Evolutionary conservation across 2,329 filamentous ascomycete genomes (phyloP).

Genomic region (Aureobasidium vineae): DNA sequence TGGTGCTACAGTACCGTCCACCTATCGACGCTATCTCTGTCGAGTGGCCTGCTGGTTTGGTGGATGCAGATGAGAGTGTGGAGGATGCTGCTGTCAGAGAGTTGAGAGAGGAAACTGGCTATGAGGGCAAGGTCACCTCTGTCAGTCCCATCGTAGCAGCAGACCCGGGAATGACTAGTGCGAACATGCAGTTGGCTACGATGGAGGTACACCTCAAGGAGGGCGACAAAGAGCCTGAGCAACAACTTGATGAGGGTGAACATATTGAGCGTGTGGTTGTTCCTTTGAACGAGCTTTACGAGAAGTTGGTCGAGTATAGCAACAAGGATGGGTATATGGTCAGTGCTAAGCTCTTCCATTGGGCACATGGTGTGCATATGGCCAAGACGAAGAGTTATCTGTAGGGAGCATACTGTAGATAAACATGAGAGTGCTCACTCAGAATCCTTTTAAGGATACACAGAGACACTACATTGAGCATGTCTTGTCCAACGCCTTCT

Average conservation of each 20-base stretch:
- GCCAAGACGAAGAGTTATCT: conserved; percentile 24
- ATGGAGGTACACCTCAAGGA: conserved; percentile 56
- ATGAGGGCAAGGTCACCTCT: conserved; percentile 54
- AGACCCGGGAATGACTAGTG: conserved; percentile 50
- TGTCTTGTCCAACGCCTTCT: no score
- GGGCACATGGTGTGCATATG: conserved; percentile 57
- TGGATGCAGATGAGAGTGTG: conserved; percentile 57
- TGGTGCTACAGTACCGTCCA: conserved; percentile 60
- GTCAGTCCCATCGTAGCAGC: conserved; percentile 61
- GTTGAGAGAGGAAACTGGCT: conserved; percentile 63
- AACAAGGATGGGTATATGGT: conserved; percentile 53
- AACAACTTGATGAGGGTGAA: conserved; percentile 60
- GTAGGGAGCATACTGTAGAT: background rate
- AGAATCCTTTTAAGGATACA: no score
- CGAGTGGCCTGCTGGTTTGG: conserved; percentile 59
- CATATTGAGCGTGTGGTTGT: conserved; percentile 60
- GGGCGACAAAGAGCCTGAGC: conserved; percentile 55
- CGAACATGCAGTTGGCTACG: conserved; percentile 50
- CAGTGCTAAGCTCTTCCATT: conserved; percentile 60
- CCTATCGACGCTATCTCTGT: conserved; percentile 58
- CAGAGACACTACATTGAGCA: no score
- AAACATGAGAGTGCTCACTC: no score
- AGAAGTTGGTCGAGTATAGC: conserved; percentile 50
- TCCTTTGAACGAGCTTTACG: conserved; percentile 56
- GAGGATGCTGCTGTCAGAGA: conserved; percentile 58